Conservation (phyloP, 805 yeast genomes). For the Tetrapisispora nanseiensis region DNA sequence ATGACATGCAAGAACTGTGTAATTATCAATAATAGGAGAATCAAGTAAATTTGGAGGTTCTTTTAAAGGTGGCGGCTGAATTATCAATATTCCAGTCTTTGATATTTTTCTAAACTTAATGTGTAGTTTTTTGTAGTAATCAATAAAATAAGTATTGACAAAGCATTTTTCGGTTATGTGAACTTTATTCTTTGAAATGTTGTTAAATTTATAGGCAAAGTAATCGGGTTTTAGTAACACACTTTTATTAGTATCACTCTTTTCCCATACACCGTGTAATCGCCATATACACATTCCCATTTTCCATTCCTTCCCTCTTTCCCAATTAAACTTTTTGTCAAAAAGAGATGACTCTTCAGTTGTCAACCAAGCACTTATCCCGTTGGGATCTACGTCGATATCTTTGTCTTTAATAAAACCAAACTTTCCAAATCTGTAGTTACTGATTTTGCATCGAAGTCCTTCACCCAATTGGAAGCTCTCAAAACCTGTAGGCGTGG, state of each 20-base stretch:
- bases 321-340: conserved; percentile 65
- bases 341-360: conserved; percentile 32
- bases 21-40: conserved; percentile 45
- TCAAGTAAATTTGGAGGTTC: conserved; percentile 56
- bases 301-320: conserved; percentile 53
- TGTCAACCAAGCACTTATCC: conserved; percentile 59
- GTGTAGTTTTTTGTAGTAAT: conserved; percentile 47
- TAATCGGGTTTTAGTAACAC: conserved; percentile 40
- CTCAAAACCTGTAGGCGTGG: conserved; percentile 76
- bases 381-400: conserved; percentile 52
- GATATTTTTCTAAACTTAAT: conserved; percentile 38
- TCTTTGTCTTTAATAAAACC: conserved; percentile 68
- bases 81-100: conserved; percentile 42
- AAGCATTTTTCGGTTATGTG: conserved; percentile 46
- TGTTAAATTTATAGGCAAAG: conserved; percentile 28
- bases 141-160: conserved; percentile 54
- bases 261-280: conserved; percentile 68
- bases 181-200: not conserved
- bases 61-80: conserved; percentile 78
- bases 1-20: conserved; percentile 75
- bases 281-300: conserved; percentile 76
- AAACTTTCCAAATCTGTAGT: conserved; percentile 56
- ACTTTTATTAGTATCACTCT: conserved; percentile 24
- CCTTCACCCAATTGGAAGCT: conserved; percentile 75
- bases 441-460: conserved; percentile 52